Evolutionary conservation across 768 basidiomycete species (phyloP), one percentile per base, ranked within the genome.

Genomic region (Inosperma sp.): DNA sequence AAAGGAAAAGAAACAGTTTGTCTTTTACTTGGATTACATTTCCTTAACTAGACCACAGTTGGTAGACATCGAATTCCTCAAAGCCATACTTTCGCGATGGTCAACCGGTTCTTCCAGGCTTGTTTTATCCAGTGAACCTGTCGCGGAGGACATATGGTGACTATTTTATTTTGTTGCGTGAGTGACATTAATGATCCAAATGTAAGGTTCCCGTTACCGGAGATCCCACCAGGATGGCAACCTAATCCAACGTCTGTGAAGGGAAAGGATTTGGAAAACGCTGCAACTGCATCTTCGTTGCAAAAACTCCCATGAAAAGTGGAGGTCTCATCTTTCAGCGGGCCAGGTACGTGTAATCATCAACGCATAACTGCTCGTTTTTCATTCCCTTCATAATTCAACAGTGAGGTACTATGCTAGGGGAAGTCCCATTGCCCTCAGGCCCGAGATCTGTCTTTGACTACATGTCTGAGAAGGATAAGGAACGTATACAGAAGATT

Each of bases 381-480:
- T 29, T 2, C 30, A 12, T 19, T 22, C n/a, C n/a, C n/a, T n/a
- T n/a, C n/a, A n/a, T 5, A 10, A 50, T 31, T 33, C 19, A 22
- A 25, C 55, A 97, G 93, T 80, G 96, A 44, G 95, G 93, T 23
- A 69, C 77, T 1, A 73, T 87, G 16, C 73, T 98, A 0, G 94
- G 94, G 48, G 96, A 98, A 68, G 80, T 80, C 8, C 82, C 82
- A 9, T 72, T 89, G 9, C 76, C 83, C 10, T 68, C 82, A 3
- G 79, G 77, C 12, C 80, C 88, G 2, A 82, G 82, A 9, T 97
- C 95, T 0, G 81, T 99, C 13, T 97, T 95, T 64, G 94, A 98
- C 37, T 98, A 84, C 64, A 82, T 98, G 64, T 95, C 96, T 0
- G 81, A 86, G 56, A 94, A 93, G 60, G 92, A 95, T 60, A 80